A percentile compares a stretch with the other conserved stretches of the same genome.
Conservation (phyloP, 495 filamentous ascomycete species). For the Aspergillus hancockii region DNA sequence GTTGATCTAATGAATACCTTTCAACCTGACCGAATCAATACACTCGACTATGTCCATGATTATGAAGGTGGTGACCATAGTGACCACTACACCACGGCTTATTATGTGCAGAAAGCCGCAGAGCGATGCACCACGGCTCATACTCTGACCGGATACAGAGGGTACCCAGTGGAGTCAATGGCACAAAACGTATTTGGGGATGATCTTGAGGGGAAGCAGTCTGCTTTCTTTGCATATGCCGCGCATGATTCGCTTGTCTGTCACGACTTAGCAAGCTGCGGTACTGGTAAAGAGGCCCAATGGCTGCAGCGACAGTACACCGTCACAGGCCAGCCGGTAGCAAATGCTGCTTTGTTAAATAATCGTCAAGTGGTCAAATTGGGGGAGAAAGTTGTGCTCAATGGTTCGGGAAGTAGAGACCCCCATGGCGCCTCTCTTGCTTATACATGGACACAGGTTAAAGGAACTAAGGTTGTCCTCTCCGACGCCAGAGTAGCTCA, state of each 20-base stretch:
- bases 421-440: neutral
- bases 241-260: constrained; percentile 9
- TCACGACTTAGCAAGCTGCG: constrained; percentile 7
- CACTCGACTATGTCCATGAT: constrained; percentile 12
- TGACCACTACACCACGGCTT: constrained; percentile 19
- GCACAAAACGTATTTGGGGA: constrained; percentile 5
- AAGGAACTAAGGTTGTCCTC: constrained; percentile 2
- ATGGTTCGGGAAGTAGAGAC: constrained; percentile 8
- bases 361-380: neutral
- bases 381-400: constrained; percentile 2
- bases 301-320: constrained; percentile 15
- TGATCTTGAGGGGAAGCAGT: constrained; percentile 10
- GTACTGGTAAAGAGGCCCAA: constrained; percentile 6
- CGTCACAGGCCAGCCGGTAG: neutral
- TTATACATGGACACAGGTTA: constrained; percentile 13
- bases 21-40: constrained; percentile 18
- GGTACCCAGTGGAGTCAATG: constrained; percentile 15
- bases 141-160: constrained; percentile 16
- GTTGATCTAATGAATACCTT: constrained; percentile 12
- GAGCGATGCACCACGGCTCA: neutral
- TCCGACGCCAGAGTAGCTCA: neutral
- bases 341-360: neutral
- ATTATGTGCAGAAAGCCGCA: constrained; percentile 12
- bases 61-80: constrained; percentile 21
- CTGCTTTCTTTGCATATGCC: constrained; percentile 12